Conservation (phyloP, 176 grass and related monocot species). For the Raddia guianensis region DNA sequence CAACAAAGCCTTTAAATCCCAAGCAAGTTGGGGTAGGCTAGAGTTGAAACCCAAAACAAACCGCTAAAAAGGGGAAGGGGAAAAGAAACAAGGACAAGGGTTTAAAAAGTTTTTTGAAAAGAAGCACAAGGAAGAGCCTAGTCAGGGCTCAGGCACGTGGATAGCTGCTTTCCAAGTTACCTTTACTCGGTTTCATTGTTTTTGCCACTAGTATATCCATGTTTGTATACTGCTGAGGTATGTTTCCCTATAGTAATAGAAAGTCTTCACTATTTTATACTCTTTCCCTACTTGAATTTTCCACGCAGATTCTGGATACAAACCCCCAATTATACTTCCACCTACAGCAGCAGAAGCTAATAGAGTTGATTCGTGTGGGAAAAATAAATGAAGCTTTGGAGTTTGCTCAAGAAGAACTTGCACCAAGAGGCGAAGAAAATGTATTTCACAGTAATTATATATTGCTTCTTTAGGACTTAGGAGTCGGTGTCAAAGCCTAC, state of each 20-base stretch:
- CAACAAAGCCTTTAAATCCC: no score
- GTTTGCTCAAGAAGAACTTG: conserved; percentile 97
- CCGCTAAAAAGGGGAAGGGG: no score
- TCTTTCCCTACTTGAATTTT: conserved; percentile 29
- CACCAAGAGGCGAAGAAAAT: conserved; percentile 96
- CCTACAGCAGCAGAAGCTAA: conserved; percentile 95
- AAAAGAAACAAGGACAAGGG: no score
- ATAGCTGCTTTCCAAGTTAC: no score
- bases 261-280: conserved; percentile 2
- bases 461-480: background rate
- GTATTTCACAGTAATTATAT: conserved; percentile 48
- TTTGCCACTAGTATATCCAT: background rate
- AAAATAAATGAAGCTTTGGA: conserved; percentile 95
- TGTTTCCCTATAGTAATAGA: conserved; percentile 4
- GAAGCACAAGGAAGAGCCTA: no score
- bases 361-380: conserved; percentile 89
- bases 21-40: no score
- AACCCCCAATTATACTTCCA: conserved; percentile 98
- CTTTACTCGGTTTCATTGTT: background rate
- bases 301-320: conserved; percentile 83
- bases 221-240: background rate
- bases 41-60: no score
- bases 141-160: no score
- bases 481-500: background rate
- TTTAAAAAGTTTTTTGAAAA: no score